These are phyloP conservation scores for Fusarium sp. DNA, from an alignment of 2,329 filamentous ascomycete genomes.

Conservation along the genomic window DNA sequence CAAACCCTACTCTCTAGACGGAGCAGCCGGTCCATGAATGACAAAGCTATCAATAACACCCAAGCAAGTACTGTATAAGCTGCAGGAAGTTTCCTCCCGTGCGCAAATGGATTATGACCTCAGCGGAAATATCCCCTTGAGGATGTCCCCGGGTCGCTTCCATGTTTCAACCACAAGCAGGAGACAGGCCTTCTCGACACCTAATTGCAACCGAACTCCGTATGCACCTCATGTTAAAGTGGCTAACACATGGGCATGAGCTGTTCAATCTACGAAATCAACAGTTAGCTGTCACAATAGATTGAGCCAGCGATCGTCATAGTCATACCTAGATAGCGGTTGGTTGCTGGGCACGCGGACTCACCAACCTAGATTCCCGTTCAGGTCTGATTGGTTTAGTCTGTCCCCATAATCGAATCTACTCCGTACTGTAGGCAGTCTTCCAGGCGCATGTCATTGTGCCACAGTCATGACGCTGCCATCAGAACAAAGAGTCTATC, in stretches of 20 bases:
- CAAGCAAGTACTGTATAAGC: neutral
- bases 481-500: slow-evolving; percentile 1
- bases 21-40: neutral
- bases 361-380: slow-evolving; percentile 1
- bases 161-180: slow-evolving; percentile 20
- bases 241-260: slow-evolving; percentile 7
- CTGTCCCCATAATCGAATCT: slow-evolving; percentile 10
- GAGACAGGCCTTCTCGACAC: neutral
- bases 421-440: neutral
- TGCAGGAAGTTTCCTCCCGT: neutral
- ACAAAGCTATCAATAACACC: neutral
- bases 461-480: slow-evolving; percentile 36
- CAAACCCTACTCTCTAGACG: neutral
- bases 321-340: neutral
- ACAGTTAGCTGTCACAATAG: neutral
- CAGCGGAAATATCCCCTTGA: slow-evolving; percentile 1
- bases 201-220: neutral
- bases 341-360: slow-evolving; percentile 2
- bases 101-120: slow-evolving; percentile 2
- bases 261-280: slow-evolving; percentile 15
- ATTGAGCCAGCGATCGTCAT: slow-evolving; percentile 19
- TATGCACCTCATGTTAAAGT: neutral
- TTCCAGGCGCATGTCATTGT: slow-evolving; percentile 28
- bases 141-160: slow-evolving; percentile 16
- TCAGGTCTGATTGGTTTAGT: slow-evolving; percentile 16